Conservation (phyloP, 148 eudicot genomes). For the Rhododendron molle region DNA sequence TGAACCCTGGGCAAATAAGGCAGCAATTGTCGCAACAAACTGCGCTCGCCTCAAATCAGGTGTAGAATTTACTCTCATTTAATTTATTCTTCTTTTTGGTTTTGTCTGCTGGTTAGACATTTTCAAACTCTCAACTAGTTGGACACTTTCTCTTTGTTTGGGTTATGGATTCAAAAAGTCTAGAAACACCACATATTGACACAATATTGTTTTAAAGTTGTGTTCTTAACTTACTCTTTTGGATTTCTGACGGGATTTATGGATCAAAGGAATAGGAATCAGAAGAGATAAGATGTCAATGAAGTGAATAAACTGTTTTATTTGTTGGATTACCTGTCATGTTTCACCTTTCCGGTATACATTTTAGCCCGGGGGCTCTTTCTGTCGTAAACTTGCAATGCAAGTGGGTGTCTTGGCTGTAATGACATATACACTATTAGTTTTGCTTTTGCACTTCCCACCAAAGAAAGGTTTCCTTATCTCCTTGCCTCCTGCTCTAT, state of each 20-base stretch:
- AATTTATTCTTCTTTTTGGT: not conserved
- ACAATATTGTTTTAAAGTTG: not conserved
- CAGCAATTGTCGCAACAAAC: constrained; percentile 65
- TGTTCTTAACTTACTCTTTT: not conserved
- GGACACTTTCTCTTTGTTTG: not conserved
- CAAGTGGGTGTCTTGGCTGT: not conserved
- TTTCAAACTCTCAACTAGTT: not conserved
- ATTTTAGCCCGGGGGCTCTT: not conserved
- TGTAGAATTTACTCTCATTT: constrained; percentile 14
- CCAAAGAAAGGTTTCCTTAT: not conserved
- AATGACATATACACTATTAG: not conserved
- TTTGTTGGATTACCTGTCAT: not conserved
- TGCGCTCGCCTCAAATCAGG: constrained; percentile 68
- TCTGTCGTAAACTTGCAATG: not conserved
- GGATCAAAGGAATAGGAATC: not conserved
- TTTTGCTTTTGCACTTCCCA: not conserved
- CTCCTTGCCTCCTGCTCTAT: too few species aligned
- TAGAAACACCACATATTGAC: not conserved
- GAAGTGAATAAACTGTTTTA: not conserved
- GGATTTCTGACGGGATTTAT: not conserved
- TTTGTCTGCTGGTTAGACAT: not conserved
- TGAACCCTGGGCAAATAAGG: constrained; percentile 53
- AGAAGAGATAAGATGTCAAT: not conserved
- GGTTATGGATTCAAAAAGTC: not conserved
- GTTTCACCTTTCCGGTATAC: not conserved